A percentile compares a stretch with the other conserved stretches of the same genome.
Evolutionary conservation across 768 basidiomycete genomes (phyloP).

Genomic region (Coprinopsis strossmayeri): DNA sequence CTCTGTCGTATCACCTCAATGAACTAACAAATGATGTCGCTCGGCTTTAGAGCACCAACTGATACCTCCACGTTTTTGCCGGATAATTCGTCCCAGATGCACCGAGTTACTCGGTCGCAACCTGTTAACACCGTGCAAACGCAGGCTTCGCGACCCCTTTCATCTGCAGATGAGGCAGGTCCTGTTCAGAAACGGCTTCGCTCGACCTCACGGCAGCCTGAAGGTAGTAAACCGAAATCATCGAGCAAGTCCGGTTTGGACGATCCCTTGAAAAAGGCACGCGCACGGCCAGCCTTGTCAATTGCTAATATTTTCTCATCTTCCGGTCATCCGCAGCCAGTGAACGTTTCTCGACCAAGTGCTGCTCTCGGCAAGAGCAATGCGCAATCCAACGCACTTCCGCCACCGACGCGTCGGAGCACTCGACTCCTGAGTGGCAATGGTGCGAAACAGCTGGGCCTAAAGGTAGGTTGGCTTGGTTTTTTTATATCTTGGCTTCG

Average conservation of each 20-base stretch:
- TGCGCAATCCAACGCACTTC: slow-evolving; percentile 34
- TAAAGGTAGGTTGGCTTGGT: slow-evolving; percentile 42
- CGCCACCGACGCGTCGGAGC: slow-evolving; percentile 59
- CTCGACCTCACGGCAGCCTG: slow-evolving; percentile 50
- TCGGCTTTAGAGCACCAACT: slow-evolving; percentile 39
- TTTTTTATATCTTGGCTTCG: slow-evolving; percentile 2
- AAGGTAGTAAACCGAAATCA: slow-evolving; percentile 48
- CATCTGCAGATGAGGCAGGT: slow-evolving; percentile 77
- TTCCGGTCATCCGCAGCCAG: slow-evolving; percentile 70
- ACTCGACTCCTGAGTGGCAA: slow-evolving; percentile 61
- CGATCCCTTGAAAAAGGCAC: slow-evolving; percentile 84
- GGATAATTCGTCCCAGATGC: slow-evolving; percentile 54
- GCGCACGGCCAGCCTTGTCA: slow-evolving; percentile 82
- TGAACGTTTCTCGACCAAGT: slow-evolving; percentile 56
- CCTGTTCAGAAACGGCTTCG: slow-evolving; percentile 73
- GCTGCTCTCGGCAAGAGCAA: slow-evolving; percentile 46
- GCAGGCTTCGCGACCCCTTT: slow-evolving; percentile 60
- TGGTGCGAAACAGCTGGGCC: slow-evolving; percentile 39
- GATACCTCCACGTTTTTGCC: slow-evolving; percentile 37
- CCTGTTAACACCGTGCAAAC: slow-evolving; percentile 35
- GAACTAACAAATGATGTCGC: slow-evolving; percentile 8
- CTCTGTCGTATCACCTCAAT: not conserved
- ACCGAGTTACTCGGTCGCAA: slow-evolving; percentile 39
- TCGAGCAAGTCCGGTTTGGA: slow-evolving; percentile 56
- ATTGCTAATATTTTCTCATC: slow-evolving; percentile 88